Evolutionary conservation across 2,329 filamentous ascomycete genomes (phyloP), one percentile per base, ranked within the genome.

Genomic region (Fusarium nodosum): DNA sequence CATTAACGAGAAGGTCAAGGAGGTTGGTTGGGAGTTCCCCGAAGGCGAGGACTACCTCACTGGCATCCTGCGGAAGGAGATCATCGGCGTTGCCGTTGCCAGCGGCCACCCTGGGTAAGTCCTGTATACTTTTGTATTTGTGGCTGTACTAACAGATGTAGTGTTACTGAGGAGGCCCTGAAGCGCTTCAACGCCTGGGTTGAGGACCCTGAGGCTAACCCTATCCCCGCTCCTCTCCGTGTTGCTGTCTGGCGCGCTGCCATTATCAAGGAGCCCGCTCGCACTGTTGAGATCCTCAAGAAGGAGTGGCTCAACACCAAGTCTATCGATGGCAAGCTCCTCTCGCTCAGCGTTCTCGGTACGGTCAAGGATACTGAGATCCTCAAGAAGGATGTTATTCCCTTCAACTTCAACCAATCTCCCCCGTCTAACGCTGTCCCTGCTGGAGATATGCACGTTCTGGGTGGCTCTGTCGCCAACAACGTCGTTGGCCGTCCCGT

Each of bases 241-340:
- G 85, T 87, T 30, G 88, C 93, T 2, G 87, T 97, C 63, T 98
- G 94, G 85, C 89, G 90, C 61, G 90, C 94, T 36, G 91, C 89
- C 28, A 86, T 97, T 63, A 90, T 89, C 68, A 79, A 81, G 60
- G 88, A 94, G 69, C 89, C 93, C 9, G 88, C 88, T 10, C 86
- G 87, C 54, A 83, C 89, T 18, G 93, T 93, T 71, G 86, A 91
- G 30, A 86, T 90, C 10, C 86, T 99, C 56, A 93, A 95, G 83
- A 88, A 93, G 56, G 94, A 97, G 78, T 98, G 93, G 86, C 86
- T 89, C 68, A 90, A 85, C 52, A 96, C 93, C 15, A 91, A 91
- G 54, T 93, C 94, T 10, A 90, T 97, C 38, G 96, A 98, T 75
- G 94, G 94, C 74, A 97, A 94, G 80, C 94, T 97, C 72, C 92